Base-by-base conservation (phyloP, 306 rosid genomes). In the Argentina anserina region DNA sequence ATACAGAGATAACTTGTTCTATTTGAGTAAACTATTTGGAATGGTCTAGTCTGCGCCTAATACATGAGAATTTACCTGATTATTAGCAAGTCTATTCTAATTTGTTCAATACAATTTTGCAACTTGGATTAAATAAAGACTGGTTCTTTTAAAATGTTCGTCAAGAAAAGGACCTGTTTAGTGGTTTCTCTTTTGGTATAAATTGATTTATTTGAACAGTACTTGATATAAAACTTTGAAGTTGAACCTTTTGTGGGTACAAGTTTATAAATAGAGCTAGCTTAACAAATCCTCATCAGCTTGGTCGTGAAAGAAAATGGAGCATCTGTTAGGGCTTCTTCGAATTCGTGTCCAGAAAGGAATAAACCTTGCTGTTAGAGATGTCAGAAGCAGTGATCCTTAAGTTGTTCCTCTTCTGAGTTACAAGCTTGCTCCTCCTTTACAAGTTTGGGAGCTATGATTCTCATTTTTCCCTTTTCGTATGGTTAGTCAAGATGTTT, bases 281-380 rank as follows among this genome's bases (percentile, higher is more conserved):
- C 25, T 20, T 18, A 9, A 20, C 25, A 18, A n/a, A 8, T 10
- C 53, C 53, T 7, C 42, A 33, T 43, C 20, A 43, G 49, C 49
- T 25, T 52, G 28, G 21, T 52, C 59, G 31, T 53, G 12, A 21
- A n/a, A n/a, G n/a, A n/a, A 28, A 53, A 69, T 70, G 82, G 82
- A 79, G 49, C 73, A 73, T 37, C 78, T 79, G 15, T 33, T 90
- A 83, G 97, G 97, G 39, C 79, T 90, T 79, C 90, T 90, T 9
- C 81, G 87, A 81, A 69, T 90, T 79, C 91, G 52, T 70, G 81
- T 90, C 17, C 70, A 76, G 2, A 90, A 34, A 79, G 97, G 97
- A 0, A 81, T 58, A 26, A 85, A 88, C 76, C 97, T 90, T 25
- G 97, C 93, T 9, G 9, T 90, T n/a, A 86, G 97, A 70, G 97